Conservation (phyloP, 2,329 filamentous ascomycete species). For the Penicillium fuscoglaucum region DNA sequence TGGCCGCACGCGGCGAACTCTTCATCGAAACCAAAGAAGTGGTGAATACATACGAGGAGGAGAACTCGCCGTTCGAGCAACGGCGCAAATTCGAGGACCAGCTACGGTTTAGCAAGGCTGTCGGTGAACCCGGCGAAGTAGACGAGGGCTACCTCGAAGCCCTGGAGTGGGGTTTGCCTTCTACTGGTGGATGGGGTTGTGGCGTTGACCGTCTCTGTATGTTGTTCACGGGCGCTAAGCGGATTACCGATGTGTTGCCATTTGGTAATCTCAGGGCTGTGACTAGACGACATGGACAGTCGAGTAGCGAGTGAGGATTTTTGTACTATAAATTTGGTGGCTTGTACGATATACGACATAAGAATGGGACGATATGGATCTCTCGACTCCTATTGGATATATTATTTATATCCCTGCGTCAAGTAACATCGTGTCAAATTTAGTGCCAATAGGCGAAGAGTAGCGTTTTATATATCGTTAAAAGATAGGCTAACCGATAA, state of each 20-base stretch:
- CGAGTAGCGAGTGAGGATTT: slow-evolving; percentile 4
- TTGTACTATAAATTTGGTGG: background rate
- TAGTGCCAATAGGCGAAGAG: background rate
- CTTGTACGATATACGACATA: slow-evolving; percentile 10
- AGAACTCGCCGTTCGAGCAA: slow-evolving; percentile 89
- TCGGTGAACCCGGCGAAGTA: slow-evolving; percentile 51
- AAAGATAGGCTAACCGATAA: slow-evolving; percentile 8
- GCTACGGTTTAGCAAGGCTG: slow-evolving; percentile 48
- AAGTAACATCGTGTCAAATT: slow-evolving; percentile 1
- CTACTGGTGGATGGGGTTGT: slow-evolving; percentile 95
- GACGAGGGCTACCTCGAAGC: slow-evolving; percentile 85
- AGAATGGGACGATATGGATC: background rate
- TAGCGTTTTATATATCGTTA: background rate
- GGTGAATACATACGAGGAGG: slow-evolving; percentile 97
- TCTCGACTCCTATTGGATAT: slow-evolving; percentile 3
- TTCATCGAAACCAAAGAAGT: slow-evolving; percentile 80
- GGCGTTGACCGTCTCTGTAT: slow-evolving; percentile 89
- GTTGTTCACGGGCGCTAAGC: slow-evolving; percentile 75
- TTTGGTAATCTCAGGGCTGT: slow-evolving; percentile 76
- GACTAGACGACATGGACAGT: slow-evolving; percentile 29
- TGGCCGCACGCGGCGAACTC: slow-evolving; percentile 81
- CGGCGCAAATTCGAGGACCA: slow-evolving; percentile 74
- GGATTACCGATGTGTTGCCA: slow-evolving; percentile 81
- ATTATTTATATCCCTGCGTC: background rate
- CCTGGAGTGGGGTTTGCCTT: slow-evolving; percentile 86